phyloP scores from a whole-genome alignment of 2,329 filamentous ascomycete genomes.

The Neonectria sp. region DNA sequence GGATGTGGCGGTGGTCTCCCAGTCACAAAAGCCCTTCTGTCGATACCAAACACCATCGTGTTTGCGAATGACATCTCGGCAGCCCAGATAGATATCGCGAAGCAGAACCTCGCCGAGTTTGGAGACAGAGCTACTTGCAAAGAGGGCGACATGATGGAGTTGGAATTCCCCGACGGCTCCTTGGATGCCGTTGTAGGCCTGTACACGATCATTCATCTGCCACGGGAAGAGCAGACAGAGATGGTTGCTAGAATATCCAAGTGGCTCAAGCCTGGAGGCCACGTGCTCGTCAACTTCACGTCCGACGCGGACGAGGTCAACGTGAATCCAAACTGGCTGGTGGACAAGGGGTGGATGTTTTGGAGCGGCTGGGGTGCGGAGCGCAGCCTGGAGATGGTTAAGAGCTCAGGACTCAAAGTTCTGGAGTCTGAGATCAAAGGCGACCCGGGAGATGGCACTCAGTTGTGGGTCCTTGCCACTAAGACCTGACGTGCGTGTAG shows the following conservation, averaged over 20 bases:
- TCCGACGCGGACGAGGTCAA: background rate
- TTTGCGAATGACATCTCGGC: conserved; percentile 1
- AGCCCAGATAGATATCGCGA: background rate
- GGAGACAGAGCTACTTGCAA: background rate
- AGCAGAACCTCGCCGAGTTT: background rate
- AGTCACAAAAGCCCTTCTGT: background rate
- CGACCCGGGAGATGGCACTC: background rate
- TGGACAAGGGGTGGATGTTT: conserved; percentile 35
- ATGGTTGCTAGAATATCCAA: background rate
- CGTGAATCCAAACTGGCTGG: conserved; percentile 10
- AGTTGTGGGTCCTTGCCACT: background rate
- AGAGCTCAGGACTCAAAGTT: conserved; percentile 66
- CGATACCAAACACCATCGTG: background rate
- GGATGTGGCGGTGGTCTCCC: background rate
- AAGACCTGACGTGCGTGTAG: no score
- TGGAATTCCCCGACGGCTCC: background rate
- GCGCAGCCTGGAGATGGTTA: background rate
- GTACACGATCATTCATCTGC: background rate
- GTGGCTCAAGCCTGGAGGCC: background rate
- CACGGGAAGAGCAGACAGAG: background rate
- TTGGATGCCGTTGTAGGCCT: conserved; percentile 1
- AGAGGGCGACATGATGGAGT: conserved; percentile 8
- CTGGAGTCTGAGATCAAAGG: conserved; percentile 68
- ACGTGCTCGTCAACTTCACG: background rate
- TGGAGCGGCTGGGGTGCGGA: conserved; percentile 21